Evolutionary conservation across 2,329 filamentous ascomycete species (phyloP).

Genomic region (Fusarium decemcellulare): DNA sequence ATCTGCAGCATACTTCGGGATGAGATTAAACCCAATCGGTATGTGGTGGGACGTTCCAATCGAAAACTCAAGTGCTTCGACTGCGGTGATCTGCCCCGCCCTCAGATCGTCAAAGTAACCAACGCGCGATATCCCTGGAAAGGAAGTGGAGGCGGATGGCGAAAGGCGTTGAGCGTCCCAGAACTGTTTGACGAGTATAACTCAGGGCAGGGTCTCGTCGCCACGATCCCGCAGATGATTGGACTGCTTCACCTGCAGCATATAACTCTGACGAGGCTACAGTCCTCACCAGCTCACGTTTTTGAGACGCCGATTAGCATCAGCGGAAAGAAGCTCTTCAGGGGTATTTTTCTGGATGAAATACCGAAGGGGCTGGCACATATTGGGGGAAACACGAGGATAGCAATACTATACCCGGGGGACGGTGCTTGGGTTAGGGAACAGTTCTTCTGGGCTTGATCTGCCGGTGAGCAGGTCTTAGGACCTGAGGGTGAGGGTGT

Average conservation of each 20-base stretch:
- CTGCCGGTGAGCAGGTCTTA: no score
- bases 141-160: slow-evolving; percentile 10
- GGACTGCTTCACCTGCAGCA: slow-evolving; percentile 18
- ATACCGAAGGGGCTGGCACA: neutral
- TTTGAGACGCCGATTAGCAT: neutral
- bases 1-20: slow-evolving; percentile 7
- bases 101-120: slow-evolving; percentile 4
- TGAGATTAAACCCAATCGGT: slow-evolving; percentile 14
- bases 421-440: slow-evolving; percentile 13
- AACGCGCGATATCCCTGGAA: neutral
- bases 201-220: slow-evolving; percentile 10
- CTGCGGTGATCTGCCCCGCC: neutral
- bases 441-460: slow-evolving; percentile 17
- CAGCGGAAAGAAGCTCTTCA: neutral
- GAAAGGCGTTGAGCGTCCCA: slow-evolving; percentile 6
- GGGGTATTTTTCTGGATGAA: slow-evolving; percentile 3
- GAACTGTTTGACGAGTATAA: slow-evolving; percentile 5
- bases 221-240: slow-evolving; percentile 17
- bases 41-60: neutral
- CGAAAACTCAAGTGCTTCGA: slow-evolving; percentile 17
- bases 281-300: neutral
- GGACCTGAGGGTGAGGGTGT: no score
- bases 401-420: slow-evolving; percentile 12
- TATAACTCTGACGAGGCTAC: neutral
- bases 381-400: slow-evolving; percentile 13